Percentiles rank a stretch among this genome's conserved stretches.
Conservation (phyloP, 371 early-diverging fungal genomes). For the Nematocida sp. region DNA sequence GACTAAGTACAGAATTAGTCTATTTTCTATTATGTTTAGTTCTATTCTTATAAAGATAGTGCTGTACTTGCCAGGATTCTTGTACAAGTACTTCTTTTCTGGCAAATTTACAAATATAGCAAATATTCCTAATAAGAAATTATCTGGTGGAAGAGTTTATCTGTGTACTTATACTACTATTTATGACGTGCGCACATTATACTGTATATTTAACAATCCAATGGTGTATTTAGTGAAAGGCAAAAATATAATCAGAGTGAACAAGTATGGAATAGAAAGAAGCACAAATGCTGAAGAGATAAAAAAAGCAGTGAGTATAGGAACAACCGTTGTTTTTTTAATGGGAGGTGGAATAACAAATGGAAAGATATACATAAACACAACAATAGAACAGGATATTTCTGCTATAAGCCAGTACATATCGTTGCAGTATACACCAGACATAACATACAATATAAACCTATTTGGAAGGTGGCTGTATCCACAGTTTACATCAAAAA, state of each 20-base stretch:
- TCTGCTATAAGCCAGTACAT: background rate
- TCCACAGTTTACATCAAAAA: conserved; percentile 11
- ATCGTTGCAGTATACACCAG: background rate
- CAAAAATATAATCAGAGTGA: background rate
- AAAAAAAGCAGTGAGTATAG: background rate
- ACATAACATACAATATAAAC: conserved; percentile 26
- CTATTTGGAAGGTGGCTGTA: background rate
- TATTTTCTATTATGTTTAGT: background rate
- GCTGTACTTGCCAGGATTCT: conserved; percentile 17
- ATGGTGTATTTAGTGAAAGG: conserved; percentile 2
- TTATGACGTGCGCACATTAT: conserved; percentile 7
- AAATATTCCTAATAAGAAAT: background rate
- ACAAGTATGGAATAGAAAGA: conserved; percentile 25
- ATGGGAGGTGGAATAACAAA: conserved; percentile 43
- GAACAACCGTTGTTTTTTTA: conserved; percentile 21
- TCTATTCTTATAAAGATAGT: background rate
- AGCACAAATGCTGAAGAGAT: background rate
- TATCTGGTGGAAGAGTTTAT: background rate
- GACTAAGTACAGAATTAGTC: background rate
- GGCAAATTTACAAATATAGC: background rate
- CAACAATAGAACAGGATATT: background rate
- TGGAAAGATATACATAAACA: conserved; percentile 5
- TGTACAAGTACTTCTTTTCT: conserved; percentile 2
- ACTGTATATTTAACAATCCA: background rate
- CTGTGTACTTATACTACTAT: conserved; percentile 37